Evolutionary conservation across 495 filamentous ascomycete genomes (phyloP), one percentile per base, ranked within the genome.

Genomic region (Penicilliopsis zonata): DNA sequence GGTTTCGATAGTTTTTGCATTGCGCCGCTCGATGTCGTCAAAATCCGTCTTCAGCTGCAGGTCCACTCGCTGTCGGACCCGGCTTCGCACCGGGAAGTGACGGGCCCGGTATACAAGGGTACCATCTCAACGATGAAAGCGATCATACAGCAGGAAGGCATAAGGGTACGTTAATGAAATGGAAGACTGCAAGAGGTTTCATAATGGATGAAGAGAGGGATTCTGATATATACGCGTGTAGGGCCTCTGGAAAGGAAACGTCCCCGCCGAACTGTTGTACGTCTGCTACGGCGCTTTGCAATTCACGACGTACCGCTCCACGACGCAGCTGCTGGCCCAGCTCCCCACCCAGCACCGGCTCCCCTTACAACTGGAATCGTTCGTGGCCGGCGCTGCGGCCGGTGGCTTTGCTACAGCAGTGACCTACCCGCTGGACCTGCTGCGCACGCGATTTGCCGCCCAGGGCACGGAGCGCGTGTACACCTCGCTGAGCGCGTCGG

Each of bases 161-260:
- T 94, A 39, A 77, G 80, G 2, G 64, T 72, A 60, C 21, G 61
- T 49, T n/a, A 30, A 13, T 7, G 12, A 30, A 30, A 5, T 16
- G 6, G 28, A 26, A 34, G 18, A 12, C 14, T 16, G 5, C 1
- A 10, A 33, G 4, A 12, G n/a, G 18, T 17, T 24, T 3, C 10
- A 1, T 19, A 18, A n/a, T 21, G n/a, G n/a, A n/a, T n/a, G n/a
- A n/a, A n/a, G n/a, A n/a, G n/a, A n/a, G n/a, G n/a, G n/a, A n/a
- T n/a, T n/a, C n/a, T n/a, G n/a, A n/a, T n/a, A n/a, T n/a, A n/a
- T n/a, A n/a, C n/a, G n/a, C n/a, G n/a, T n/a, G n/a, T n/a, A 74
- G 70, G 88, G 74, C 31, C 71, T 98, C 30, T 98, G 90, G 90
- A 96, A 96, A 65, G 90, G 90, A 55, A 98, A 98, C 52, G 72